Base-by-base conservation (phyloP, 495 filamentous ascomycete genomes). In the Sabuloglossum arenarium region DNA sequence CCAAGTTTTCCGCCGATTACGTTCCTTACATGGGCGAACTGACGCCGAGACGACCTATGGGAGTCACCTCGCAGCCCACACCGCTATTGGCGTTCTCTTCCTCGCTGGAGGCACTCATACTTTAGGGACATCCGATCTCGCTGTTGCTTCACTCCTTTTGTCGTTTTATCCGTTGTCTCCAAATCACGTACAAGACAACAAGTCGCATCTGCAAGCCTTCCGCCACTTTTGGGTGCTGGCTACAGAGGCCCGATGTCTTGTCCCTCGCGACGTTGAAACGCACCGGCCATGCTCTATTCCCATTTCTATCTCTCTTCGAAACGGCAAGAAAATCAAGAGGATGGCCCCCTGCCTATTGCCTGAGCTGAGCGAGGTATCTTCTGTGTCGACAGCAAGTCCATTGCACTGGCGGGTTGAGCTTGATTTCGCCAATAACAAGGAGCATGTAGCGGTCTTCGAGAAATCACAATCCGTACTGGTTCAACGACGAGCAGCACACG, bases 161-260 rank as follows among this genome's bases (percentile, higher is more conserved):
- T 84, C 91, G 1, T 91, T 99, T 65, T 97, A 97, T 61, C 91
- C 91, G 0, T 74, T 96, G 24, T 97, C 90, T 66, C 91, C 91
- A 1, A 80, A 79, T 28, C 80, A 79, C 3, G 84, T 95, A 3
- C 80, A 91, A 52, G 91, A 97, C 70, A 96, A 95, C 63, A 85
- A 82, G 63, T 87, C 85, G 27, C 91, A 99, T 59, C 75, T 97
- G 3, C 91, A 99, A 73, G 91, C 91, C 6, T 94, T 97, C 73
- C 82, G 93, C 1, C 91, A 99, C 67, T 81, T 99, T 63, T 99
- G 91, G 91, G 88, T 94, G 14, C 75, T 99, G 10, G 91, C 93
- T 6, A 82, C 87, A 6, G 91, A 97, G 59, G 78, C 86, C 0
- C 80, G 91, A 52, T 97, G 91, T 64, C 74, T 97, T 4, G 75